phyloP scores from a whole-genome alignment of 192 early-diverging fungal species.

The Pilaira anomala region DNA sequence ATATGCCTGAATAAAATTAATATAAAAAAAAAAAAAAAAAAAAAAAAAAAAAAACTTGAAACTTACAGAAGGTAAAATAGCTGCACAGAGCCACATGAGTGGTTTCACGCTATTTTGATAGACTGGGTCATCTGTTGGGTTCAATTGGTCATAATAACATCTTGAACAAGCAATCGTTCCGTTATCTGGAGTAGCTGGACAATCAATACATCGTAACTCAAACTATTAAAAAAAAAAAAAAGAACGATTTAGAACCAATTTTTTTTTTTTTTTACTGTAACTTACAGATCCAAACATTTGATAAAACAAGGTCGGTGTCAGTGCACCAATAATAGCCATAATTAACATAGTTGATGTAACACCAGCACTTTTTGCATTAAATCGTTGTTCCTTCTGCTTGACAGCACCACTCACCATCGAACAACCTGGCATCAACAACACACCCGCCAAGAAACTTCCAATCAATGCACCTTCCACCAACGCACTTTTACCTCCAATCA shows the following conservation, averaged over 20 bases:
- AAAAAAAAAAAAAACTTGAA: not conserved
- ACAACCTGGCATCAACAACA: constrained; percentile 89
- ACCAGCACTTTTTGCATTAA: constrained; percentile 91
- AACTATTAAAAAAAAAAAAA: constrained; percentile 31
- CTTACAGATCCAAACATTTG: constrained; percentile 77
- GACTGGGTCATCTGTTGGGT: constrained; percentile 75
- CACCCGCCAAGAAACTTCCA: constrained; percentile 84
- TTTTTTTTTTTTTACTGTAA: not conserved
- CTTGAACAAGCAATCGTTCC: constrained; percentile 47
- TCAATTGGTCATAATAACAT: constrained; percentile 61
- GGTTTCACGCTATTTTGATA: constrained; percentile 76
- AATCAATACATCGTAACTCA: constrained; percentile 55
- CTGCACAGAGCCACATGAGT: constrained; percentile 85
- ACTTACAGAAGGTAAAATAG: constrained; percentile 61
- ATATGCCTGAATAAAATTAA: constrained; percentile 64
- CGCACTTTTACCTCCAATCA: constrained; percentile 80
- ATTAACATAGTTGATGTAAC: constrained; percentile 96
- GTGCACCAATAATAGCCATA: constrained; percentile 87
- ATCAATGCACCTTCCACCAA: constrained; percentile 92
- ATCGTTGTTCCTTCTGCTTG: constrained; percentile 88
- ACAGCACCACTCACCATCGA: constrained; percentile 93
- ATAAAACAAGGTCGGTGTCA: constrained; percentile 94
- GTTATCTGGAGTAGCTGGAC: constrained; percentile 31
- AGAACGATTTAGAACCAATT: not conserved
- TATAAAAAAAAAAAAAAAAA: constrained; percentile 3